Evolutionary conservation across 371 early-diverging fungal species (phyloP).

Genomic region (Globomyces sp.): DNA sequence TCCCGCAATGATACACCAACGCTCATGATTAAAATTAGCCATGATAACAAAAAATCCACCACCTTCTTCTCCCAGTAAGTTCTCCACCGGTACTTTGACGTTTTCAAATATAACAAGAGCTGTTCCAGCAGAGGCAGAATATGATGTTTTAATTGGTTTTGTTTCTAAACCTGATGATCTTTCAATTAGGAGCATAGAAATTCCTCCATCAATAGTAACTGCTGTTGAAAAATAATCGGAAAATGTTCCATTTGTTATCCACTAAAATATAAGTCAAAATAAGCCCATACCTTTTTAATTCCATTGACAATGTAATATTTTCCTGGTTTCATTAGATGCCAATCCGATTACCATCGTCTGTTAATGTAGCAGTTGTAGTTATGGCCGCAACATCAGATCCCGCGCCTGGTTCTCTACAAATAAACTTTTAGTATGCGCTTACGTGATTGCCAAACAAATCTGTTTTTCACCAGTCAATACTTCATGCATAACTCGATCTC

Average conservation of each 20-base stretch:
- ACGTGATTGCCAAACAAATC: slow-evolving; percentile 50
- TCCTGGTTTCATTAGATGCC: too few species aligned
- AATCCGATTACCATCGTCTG: slow-evolving; percentile 30
- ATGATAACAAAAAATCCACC: slow-evolving; percentile 41
- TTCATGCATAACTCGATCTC: slow-evolving; percentile 30
- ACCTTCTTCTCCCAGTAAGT: slow-evolving; percentile 45
- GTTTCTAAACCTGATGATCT: slow-evolving; percentile 51
- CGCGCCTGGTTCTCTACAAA: slow-evolving; percentile 40
- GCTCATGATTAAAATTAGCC: slow-evolving; percentile 45
- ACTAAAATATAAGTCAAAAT: slow-evolving; percentile 13
- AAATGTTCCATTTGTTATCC: slow-evolving; percentile 44
- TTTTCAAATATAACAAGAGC: slow-evolving; percentile 48
- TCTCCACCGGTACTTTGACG: slow-evolving; percentile 52
- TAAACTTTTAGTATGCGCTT: too few species aligned
- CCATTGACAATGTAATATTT: slow-evolving; percentile 56
- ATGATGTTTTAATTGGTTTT: slow-evolving; percentile 66
- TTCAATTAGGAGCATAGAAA: slow-evolving; percentile 49
- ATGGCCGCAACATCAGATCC: slow-evolving; percentile 50
- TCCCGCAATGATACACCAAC: slow-evolving; percentile 37
- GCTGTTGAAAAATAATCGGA: slow-evolving; percentile 50
- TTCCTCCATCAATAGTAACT: slow-evolving; percentile 43
- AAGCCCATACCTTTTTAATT: slow-evolving; percentile 27
- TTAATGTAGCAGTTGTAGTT: slow-evolving; percentile 38
- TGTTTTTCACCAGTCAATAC: slow-evolving; percentile 43
- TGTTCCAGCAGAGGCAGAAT: slow-evolving; percentile 59